Evolutionary conservation across 306 rosid genomes (phyloP).

Genomic region (Corylus americana): DNA sequence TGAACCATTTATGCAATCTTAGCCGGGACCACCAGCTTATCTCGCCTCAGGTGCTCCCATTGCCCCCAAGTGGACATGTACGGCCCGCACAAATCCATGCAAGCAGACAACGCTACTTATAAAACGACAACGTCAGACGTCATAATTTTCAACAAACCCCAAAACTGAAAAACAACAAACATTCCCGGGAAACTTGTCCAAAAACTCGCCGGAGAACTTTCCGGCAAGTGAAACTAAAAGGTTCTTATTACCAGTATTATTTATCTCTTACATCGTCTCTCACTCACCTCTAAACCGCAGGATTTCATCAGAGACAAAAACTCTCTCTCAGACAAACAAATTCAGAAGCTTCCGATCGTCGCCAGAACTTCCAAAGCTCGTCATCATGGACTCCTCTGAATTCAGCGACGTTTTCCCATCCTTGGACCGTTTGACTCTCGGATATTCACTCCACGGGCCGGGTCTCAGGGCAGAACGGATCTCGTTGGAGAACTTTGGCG

Average conservation of each 20-base stretch:
- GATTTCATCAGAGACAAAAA: conserved; percentile 9
- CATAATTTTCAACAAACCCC: background rate
- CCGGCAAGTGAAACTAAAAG: conserved; percentile 4
- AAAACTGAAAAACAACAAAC: background rate
- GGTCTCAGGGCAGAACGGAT: background rate
- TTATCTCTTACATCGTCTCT: background rate
- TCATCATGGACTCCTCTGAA: conserved; percentile 44
- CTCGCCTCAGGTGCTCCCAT: background rate
- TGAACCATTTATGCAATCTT: too few relatives aligned
- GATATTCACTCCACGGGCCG: background rate
- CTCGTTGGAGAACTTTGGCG: background rate
- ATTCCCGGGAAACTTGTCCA: background rate
- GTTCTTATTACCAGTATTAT: background rate
- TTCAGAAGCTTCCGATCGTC: conserved; percentile 49
- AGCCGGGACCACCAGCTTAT: background rate
- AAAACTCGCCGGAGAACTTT: conserved; percentile 23
- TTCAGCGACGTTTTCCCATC: conserved; percentile 14
- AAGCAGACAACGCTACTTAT: conserved; percentile 3
- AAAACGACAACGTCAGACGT: background rate
- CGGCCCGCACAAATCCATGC: conserved; percentile 7
- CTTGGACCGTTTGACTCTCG: background rate
- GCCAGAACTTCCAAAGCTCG: conserved; percentile 29
- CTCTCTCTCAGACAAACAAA: conserved; percentile 41
- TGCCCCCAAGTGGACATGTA: background rate
- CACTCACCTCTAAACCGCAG: background rate